A percentile compares a stretch with the other conserved stretches of the same genome.
phyloP scores from a whole-genome alignment of 2,329 filamentous ascomycete genomes.

The Diaporthe citriasiana region DNA sequence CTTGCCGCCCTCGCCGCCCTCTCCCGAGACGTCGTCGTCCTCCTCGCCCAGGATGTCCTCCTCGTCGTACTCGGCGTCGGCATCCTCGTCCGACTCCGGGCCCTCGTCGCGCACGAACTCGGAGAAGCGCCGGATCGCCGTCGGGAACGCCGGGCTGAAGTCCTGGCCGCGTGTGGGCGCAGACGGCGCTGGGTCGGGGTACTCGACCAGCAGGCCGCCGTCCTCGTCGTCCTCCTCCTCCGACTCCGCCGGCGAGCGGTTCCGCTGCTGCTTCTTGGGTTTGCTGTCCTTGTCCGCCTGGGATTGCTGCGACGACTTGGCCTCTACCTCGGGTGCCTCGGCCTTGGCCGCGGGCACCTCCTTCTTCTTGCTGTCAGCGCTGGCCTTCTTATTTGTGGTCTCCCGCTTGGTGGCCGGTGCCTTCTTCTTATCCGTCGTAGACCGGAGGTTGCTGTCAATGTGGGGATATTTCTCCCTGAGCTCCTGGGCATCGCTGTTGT shows the following conservation, averaged over 20 bases:
- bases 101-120: conserved; percentile 61
- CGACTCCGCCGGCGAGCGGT: conserved; percentile 33
- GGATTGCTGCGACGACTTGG: conserved; percentile 34
- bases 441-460: conserved; percentile 59
- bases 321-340: conserved; percentile 42
- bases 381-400: conserved; percentile 38
- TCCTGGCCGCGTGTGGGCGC: conserved; percentile 46
- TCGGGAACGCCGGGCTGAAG: conserved; percentile 65
- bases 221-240: conserved; percentile 59
- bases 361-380: conserved; percentile 29
- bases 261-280: conserved; percentile 38
- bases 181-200: conserved; percentile 65
- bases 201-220: conserved; percentile 71
- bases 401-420: conserved; percentile 46
- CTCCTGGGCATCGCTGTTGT: conserved; percentile 72
- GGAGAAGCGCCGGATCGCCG: conserved; percentile 63
- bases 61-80: conserved; percentile 62
- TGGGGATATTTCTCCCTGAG: conserved; percentile 78
- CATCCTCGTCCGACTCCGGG: conserved; percentile 59
- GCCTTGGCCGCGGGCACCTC: conserved; percentile 44
- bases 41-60: conserved; percentile 48
- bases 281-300: conserved; percentile 52
- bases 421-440: conserved; percentile 47
- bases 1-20: conserved; percentile 54
- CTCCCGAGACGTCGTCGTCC: conserved; percentile 58